phyloP scores from a whole-genome alignment of 139 green algal genomes.

The Closterium sp. region DNA sequence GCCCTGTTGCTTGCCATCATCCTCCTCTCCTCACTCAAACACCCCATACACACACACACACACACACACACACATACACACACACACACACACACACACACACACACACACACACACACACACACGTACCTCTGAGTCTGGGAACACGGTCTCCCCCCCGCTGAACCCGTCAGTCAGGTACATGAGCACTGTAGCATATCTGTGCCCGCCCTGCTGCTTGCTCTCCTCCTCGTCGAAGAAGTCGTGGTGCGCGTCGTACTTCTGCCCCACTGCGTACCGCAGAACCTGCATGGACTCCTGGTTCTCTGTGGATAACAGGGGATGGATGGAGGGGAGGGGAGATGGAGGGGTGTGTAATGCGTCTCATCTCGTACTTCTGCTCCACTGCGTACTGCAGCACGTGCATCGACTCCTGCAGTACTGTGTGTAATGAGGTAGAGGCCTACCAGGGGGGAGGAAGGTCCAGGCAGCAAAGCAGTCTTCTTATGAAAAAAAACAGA shows the following conservation, averaged over 20 bases:
- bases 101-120: no score
- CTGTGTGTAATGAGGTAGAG: no score
- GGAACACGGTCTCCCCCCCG: constrained; percentile 59
- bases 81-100: no score
- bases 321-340: no score
- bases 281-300: constrained; percentile 81
- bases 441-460: no score
- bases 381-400: background rate
- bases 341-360: background rate
- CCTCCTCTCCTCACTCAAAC: no score
- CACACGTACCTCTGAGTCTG: constrained; percentile 11
- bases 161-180: constrained; percentile 65
- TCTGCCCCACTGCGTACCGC: constrained; percentile 74
- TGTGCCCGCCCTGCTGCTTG: constrained; percentile 68
- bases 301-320: constrained; percentile 15
- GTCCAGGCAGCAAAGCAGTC: background rate
- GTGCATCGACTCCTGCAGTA: background rate
- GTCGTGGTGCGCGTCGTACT: constrained; percentile 84
- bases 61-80: no score
- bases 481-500: no score
- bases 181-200: constrained; percentile 80
- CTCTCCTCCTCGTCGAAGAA: constrained; percentile 79
- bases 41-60: no score
- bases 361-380: background rate
- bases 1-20: no score